phyloP scores from a whole-genome alignment of 805 yeast genomes.

The Tetrapisispora taiwanensis region DNA sequence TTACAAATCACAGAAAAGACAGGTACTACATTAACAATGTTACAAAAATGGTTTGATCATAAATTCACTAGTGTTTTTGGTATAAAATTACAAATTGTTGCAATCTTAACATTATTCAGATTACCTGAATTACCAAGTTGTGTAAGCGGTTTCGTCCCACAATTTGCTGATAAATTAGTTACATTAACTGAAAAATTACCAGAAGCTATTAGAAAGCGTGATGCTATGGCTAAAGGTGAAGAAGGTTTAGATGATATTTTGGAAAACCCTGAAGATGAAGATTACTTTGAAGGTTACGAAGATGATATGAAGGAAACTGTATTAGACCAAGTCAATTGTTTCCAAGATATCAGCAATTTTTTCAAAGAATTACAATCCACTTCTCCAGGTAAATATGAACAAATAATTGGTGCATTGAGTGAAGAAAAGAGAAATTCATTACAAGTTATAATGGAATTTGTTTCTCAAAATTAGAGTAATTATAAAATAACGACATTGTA shows the following conservation, averaged over 20 bases:
- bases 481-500: neutral
- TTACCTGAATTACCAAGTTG: conserved; percentile 33
- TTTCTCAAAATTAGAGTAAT: conserved; percentile 14
- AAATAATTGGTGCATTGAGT: conserved; percentile 21
- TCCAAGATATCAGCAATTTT: conserved; percentile 50
- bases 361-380: conserved; percentile 38
- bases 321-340: conserved; percentile 65
- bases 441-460: conserved; percentile 26
- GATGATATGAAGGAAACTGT: conserved; percentile 74
- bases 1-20: conserved; percentile 40
- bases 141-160: conserved; percentile 32
- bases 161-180: conserved; percentile 44
- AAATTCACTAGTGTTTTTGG: conserved; percentile 62
- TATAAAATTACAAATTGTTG: conserved; percentile 61
- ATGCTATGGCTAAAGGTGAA: conserved; percentile 47
- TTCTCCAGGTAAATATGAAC: conserved; percentile 38
- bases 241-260: conserved; percentile 26
- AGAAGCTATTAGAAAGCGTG: conserved; percentile 56
- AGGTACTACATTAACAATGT: conserved; percentile 38
- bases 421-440: conserved; percentile 25
- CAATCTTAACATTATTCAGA: conserved; percentile 44
- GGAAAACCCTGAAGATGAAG: conserved; percentile 28
- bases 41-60: conserved; percentile 56
- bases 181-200: conserved; percentile 54
- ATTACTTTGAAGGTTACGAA: conserved; percentile 50